Base-by-base conservation (phyloP, 73 alveolate species). In the Urostyla sp. region DNA sequence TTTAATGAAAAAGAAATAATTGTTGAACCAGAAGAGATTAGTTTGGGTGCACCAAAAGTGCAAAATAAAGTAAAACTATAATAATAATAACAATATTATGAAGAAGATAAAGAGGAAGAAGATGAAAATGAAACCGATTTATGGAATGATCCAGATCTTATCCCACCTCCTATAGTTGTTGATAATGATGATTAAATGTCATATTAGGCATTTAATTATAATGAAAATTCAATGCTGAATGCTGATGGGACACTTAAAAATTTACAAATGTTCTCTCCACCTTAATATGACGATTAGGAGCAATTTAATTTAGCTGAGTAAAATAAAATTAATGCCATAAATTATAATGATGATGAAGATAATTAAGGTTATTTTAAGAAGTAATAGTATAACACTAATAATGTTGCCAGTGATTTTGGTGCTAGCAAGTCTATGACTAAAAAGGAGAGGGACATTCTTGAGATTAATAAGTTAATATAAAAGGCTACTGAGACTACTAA, bases 61-160 rank as follows among this genome's bases (percentile, higher is more conserved):
- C n/a, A n/a, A n/a, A n/a, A n/a, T n/a, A 66, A 66, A 40, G 80
- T 40, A 18, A 66, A 66, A 66, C 80, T 63, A 11, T 20, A 28
- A 3, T n/a, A n/a, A 27, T 11, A 59, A 36, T 59, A 24, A 11
- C 4, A 59, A 3, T 26, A 37, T 8, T 18, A 18, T 21, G 59
- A 35, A 23, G 31, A 60, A 32, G 5, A 37, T 66, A 8, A 18
- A 2, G 3, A 4, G 7, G 66, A 44, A 16, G 66, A 18, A 11
- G 3, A 35, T 40, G 34, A 50, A 18, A 11, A 6, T 3, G 34
- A 66, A 27, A 5, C 23, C 6, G 66, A 66, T 28, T 30, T 66
- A 8, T 66, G 80, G 80, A 66, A 66, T 26, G 80, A 66, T 26
- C 80, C 80, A 43, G 80, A 66, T 24, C 80, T 66, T 20, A 44